phyloP scores from a whole-genome alignment of 108 stramenopile species.

The Mayamaea pseudoterrestris region DNA sequence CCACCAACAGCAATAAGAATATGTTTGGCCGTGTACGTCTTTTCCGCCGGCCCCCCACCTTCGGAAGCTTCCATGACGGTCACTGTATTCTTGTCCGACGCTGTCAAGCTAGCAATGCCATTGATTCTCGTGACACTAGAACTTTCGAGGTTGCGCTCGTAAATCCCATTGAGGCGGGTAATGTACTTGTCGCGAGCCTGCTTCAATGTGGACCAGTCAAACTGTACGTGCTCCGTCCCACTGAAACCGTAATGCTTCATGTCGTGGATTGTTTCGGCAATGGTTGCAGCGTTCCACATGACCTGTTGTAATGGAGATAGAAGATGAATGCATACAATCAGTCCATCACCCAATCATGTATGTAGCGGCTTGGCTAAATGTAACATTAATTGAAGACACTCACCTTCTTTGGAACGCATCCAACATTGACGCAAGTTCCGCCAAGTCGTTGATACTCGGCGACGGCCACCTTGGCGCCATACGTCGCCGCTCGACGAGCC shows the following conservation, averaged over 20 bases:
- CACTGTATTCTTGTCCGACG: conserved; percentile 1
- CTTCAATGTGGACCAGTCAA: conserved; percentile 76
- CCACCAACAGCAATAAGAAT: conserved; percentile 84
- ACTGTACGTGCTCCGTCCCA: conserved; percentile 18
- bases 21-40: conserved; percentile 51
- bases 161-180: conserved; percentile 78
- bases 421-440: conserved; percentile 96
- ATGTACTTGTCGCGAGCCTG: conserved; percentile 63
- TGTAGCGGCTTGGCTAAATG: too few species aligned
- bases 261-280: conserved; percentile 63
- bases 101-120: conserved; percentile 8
- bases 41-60: conserved; percentile 8
- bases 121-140: conserved; percentile 9
- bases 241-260: conserved; percentile 54
- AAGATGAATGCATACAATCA: background rate
- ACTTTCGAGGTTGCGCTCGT: conserved; percentile 50
- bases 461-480: conserved; percentile 80
- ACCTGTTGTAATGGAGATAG: conserved; percentile 9
- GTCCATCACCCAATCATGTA: background rate
- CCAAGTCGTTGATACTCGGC: conserved; percentile 69
- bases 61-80: conserved; percentile 2
- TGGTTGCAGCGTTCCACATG: conserved; percentile 79
- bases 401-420: conserved; percentile 85
- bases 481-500: conserved; percentile 72
- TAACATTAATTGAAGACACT: too few species aligned